Base-by-base conservation (phyloP, 306 rosid species). In the Vigna unguiculata region DNA sequence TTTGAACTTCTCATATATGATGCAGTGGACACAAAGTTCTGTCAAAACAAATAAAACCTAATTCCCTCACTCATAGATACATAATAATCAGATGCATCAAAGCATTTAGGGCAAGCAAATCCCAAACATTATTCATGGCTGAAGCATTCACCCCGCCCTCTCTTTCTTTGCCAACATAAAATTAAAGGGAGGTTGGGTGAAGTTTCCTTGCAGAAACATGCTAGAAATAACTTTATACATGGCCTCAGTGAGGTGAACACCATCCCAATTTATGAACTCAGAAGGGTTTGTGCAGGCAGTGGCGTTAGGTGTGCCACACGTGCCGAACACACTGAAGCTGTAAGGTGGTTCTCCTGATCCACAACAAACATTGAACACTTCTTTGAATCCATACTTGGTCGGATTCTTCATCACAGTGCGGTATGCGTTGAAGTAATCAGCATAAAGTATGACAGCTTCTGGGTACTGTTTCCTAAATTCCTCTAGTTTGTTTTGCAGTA, bases 211-310 rank as follows among this genome's bases (percentile, higher is more conserved):
- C 20, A 95, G 74, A 74, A 90, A 89, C 99, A 91, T 88, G 32
- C 80, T 67, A 54, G 95, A 77, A 67, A 95, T 80, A 61, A 76
- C 92, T 83, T 87, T 89, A 47, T 95, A 90, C 97, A 95, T 92
- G n/a, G 91, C 97, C 71, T 95, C 99, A 0, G 97, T 95, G 58
- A 95, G 88, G 32, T 95, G 99, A 86, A 95, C 97, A 62, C 97
- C 99, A 76, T 95, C 99, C 99, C 99, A 95, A 25, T 95, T 95
- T 30, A 95, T 80, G 82, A 86, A 92, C 46, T 85, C 87, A 28
- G 90, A 74, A 55, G 99, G 97, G 71, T 15, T 79, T 22, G 70
- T 9, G 22, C 97, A 95, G 49, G 66, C 87, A 0, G 73, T 85
- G 48, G 78, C 88, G 22, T 88, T 72, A 24, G 90, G 84, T 13